Evolutionary conservation across 805 yeast species (phyloP).

Genomic region (Candida easanensis): DNA sequence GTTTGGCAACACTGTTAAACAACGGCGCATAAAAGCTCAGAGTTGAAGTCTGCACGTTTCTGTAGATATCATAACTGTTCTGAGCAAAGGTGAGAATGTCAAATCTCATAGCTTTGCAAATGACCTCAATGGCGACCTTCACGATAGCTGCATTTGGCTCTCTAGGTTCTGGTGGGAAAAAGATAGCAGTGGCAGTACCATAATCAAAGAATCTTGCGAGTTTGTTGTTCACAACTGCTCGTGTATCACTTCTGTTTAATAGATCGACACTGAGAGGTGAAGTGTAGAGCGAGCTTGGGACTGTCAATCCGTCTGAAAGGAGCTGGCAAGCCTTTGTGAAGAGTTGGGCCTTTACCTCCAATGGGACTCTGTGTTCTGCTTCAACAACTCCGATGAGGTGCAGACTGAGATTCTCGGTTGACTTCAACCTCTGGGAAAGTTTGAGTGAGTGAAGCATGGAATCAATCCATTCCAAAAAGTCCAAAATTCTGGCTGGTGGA

Average conservation of each 20-base stretch:
- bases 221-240: constrained; percentile 43
- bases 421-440: constrained; percentile 48
- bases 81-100: constrained; percentile 45
- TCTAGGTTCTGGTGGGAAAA: constrained; percentile 27
- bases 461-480: constrained; percentile 55
- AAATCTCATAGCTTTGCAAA: constrained; percentile 41
- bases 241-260: constrained; percentile 46
- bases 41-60: constrained; percentile 30
- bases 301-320: constrained; percentile 10
- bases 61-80: constrained; percentile 35
- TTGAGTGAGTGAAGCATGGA: constrained; percentile 42
- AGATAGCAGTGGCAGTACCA: constrained; percentile 29
- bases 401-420: constrained; percentile 49
- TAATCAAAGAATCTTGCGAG: constrained; percentile 31
- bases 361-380: constrained; percentile 30
- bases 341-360: constrained; percentile 36
- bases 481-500: constrained; percentile 35
- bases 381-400: constrained; percentile 42
- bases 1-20: constrained; percentile 30
- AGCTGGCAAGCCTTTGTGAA: constrained; percentile 28
- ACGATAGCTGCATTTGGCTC: constrained; percentile 31
- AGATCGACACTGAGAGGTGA: constrained; percentile 35
- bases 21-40: constrained; percentile 28
- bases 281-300: constrained; percentile 21
- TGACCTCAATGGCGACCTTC: constrained; percentile 34